Evolutionary conservation across 2,329 filamentous ascomycete species (phyloP).

Genomic region (Onygena corvina): DNA sequence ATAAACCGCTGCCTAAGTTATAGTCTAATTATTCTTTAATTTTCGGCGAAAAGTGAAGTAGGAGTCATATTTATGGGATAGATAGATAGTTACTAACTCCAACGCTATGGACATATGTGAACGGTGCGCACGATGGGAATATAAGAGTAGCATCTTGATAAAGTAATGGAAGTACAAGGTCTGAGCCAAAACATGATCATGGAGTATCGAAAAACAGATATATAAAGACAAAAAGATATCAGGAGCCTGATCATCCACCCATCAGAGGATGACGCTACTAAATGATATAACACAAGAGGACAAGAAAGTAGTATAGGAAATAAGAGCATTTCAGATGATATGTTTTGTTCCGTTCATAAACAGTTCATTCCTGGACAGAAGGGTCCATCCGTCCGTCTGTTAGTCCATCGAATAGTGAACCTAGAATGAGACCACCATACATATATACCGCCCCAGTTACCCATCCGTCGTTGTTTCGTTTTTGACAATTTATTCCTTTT

Average conservation of each 20-base stretch:
- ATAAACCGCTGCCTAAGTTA: too few relatives aligned
- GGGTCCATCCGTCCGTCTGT: neutral
- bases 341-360: neutral
- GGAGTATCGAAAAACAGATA: constrained; percentile 2
- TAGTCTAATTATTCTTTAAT: neutral
- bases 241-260: neutral
- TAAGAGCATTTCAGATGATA: neutral
- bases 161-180: neutral
- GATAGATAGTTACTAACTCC: constrained; percentile 8
- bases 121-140: neutral
- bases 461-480: neutral
- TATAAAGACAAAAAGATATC: constrained; percentile 9
- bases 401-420: too few relatives aligned
- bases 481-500: neutral
- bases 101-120: constrained; percentile 18
- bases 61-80: constrained; percentile 5
- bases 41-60: constrained; percentile 1
- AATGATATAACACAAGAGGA: neutral
- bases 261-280: neutral
- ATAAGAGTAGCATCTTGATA: neutral
- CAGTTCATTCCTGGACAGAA: neutral
- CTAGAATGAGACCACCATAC: neutral
- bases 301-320: neutral
- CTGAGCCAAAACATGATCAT: constrained; percentile 1
- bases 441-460: neutral